These are phyloP conservation scores for Kwoniella dendrophila DNA, from an alignment of 768 basidiomycete species.

Conservation along the genomic window DNA sequence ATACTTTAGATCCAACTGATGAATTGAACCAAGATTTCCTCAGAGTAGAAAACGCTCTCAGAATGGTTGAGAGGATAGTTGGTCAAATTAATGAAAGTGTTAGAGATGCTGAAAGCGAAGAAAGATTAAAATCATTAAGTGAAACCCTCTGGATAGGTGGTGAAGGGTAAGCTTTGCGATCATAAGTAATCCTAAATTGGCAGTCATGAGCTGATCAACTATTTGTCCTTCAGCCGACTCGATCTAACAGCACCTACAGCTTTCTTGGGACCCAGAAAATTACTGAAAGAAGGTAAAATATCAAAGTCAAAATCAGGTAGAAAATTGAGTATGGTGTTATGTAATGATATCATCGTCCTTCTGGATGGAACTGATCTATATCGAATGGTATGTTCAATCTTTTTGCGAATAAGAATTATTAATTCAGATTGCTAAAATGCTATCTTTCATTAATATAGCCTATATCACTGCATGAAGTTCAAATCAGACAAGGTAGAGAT, in stretches of 20 bases:
- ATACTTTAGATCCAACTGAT: not conserved
- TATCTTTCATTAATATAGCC: conserved; percentile 59
- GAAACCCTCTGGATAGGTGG: conserved; percentile 80
- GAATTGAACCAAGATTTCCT: conserved; percentile 63
- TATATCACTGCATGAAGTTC: conserved; percentile 60
- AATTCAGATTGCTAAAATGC: not conserved
- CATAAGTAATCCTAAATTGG: no score
- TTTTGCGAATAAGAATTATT: not conserved
- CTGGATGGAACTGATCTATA: conserved; percentile 77
- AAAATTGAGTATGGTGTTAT: conserved; percentile 75
- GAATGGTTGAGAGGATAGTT: conserved; percentile 72
- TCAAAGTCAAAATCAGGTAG: conserved; percentile 82
- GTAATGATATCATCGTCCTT: conserved; percentile 85
- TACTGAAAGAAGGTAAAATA: conserved; percentile 77
- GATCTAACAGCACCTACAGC: conserved; percentile 90
- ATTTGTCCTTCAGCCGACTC: conserved; percentile 64
- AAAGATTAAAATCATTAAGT: conserved; percentile 73
- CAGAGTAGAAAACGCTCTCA: conserved; percentile 63
- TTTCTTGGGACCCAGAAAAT: conserved; percentile 73
- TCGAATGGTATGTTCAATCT: conserved; percentile 69
- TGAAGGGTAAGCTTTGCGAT: conserved; percentile 74
- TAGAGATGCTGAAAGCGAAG: conserved; percentile 75
- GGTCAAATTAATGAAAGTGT: conserved; percentile 85
- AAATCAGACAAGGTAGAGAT: conserved; percentile 40
- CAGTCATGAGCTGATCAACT: no score